Base-by-base conservation (phyloP, 345 rosid species). In the Chamaenerion angustifolium region DNA sequence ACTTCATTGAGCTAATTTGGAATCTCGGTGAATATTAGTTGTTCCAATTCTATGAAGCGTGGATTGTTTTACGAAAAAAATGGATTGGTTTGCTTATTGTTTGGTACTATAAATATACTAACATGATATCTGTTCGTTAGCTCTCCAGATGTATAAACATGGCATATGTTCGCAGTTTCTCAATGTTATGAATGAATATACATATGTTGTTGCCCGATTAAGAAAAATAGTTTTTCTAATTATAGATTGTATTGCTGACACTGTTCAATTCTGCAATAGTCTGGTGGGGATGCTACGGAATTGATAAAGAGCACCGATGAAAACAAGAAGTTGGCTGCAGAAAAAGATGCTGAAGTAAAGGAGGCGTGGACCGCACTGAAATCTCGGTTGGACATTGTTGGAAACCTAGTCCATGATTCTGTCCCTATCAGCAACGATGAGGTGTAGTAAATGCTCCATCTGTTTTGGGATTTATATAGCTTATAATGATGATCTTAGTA, bases 391-490 rank as follows among this genome's bases (percentile, higher is more conserved):
- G 80, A 64, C 58, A 62, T 67, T 0, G 72, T 90, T 56, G 98
- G 98, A 19, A 90, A 90, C 71, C 78, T 90, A 23, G 76, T 90
- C 42, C 98, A 83, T 58, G 94, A 90, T 67, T 79, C 98, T 0
- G 98, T 90, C 45, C 95, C 86, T 0, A 46, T 86, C 59, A 60
- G 65, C 27, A 49, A 83, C 21, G 84, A 90, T 55, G 98, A 90
- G 85, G 98, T 86, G 40, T 15, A 31, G 31, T 27, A 18, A 31
- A 10, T 7, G 3, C 44, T 16, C n/a, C 17, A 2, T 17, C 10
- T 0, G 17, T 16, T 40, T 19, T 18, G 54, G 40, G 3, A 45
- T 25, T 50, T 49, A 31, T 23, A 41, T 49, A 14, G 3, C 49
- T 48, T 11, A 6, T 6, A 12, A 11, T 41, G 1, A 15, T 16